phyloP scores from a whole-genome alignment of 345 rosid genomes.

The Rhizophora mangle region DNA sequence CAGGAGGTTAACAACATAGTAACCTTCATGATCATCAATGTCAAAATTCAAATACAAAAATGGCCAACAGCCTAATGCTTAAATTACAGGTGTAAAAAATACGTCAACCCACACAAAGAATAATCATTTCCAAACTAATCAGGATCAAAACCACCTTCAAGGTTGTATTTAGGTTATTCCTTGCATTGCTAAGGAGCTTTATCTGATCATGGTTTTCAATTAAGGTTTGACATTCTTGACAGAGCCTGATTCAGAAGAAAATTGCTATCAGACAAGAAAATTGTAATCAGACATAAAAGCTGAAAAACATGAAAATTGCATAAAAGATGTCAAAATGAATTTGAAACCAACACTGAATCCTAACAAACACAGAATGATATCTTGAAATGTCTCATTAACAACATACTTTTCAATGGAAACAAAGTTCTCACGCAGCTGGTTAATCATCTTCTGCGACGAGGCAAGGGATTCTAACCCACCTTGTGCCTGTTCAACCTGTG shows the following conservation, averaged over 20 bases:
- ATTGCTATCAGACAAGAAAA: conserved; percentile 7
- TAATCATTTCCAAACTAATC: background rate
- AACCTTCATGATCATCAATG: background rate
- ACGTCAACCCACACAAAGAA: background rate
- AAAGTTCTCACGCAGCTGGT: conserved; percentile 75
- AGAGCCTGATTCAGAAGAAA: conserved; percentile 51
- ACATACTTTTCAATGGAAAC: conserved; percentile 75
- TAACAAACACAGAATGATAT: background rate
- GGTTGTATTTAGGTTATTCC: conserved; percentile 88
- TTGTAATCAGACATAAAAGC: background rate
- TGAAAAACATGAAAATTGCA: background rate
- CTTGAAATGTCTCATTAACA: background rate
- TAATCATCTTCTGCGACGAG: conserved; percentile 65
- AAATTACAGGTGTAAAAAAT: background rate
- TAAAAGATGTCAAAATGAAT: background rate
- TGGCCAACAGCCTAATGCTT: background rate
- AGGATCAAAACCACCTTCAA: conserved; percentile 54
- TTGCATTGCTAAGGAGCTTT: conserved; percentile 90
- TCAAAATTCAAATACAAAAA: background rate
- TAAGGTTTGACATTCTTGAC: conserved; percentile 94
- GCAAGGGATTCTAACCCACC: conserved; percentile 73
- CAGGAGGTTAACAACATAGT: conserved; percentile 7
- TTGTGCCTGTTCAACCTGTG: conserved; percentile 91
- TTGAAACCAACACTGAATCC: background rate
- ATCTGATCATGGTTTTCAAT: conserved; percentile 98